Conservation (phyloP, 2,329 filamentous ascomycete species). For the Thelonectria blattea region DNA sequence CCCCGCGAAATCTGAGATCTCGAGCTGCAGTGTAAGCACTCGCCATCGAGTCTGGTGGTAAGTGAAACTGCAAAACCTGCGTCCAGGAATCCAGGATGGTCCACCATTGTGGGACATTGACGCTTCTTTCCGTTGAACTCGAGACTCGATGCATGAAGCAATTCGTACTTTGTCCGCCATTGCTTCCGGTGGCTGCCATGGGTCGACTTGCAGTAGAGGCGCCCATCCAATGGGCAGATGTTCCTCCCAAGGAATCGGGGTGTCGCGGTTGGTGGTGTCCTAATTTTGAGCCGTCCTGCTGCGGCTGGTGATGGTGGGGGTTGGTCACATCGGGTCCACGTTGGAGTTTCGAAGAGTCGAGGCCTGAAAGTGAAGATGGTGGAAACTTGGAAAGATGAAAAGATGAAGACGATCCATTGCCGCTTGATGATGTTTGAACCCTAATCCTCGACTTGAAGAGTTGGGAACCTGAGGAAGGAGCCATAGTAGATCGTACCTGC, state of each 20-base stretch:
- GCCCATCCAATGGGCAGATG: background rate
- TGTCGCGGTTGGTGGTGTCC: background rate
- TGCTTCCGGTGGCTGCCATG: background rate
- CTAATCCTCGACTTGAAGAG: no score
- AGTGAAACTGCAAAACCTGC: background rate
- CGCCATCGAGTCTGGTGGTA: conserved; percentile 1
- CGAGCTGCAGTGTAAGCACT: conserved; percentile 18
- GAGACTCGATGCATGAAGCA: background rate
- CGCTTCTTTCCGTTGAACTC: background rate
- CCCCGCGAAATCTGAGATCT: conserved; percentile 11
- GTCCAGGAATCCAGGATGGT: background rate
- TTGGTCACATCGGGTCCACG: background rate
- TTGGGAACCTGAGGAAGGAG: no score
- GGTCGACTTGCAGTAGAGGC: background rate
- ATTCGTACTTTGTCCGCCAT: background rate
- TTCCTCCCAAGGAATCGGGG: background rate
- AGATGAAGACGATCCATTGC: no score
- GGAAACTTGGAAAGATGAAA: no score
- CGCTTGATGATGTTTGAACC: no score
- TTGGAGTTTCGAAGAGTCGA: no score
- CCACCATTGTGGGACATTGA: background rate
- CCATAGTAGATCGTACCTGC: no score
- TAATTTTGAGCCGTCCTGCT: background rate
- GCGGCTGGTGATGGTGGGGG: background rate
- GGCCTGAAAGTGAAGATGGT: no score